Evolutionary conservation across 805 yeast genomes (phyloP).

Genomic region (Nakazawaea sp.): DNA sequence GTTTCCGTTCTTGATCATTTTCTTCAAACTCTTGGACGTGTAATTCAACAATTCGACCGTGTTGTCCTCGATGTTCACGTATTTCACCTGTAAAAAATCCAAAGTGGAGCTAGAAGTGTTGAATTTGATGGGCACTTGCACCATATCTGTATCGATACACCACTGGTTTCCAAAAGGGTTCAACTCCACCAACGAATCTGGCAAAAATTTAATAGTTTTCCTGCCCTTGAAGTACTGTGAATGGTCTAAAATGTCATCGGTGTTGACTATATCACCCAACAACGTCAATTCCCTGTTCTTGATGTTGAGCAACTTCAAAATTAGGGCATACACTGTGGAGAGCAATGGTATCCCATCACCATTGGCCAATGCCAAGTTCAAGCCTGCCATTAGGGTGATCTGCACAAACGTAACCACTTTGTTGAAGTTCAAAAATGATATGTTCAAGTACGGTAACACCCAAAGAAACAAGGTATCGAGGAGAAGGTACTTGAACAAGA

Average conservation of each 20-base stretch:
- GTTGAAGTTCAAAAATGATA: slow-evolving; percentile 67
- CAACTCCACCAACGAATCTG: slow-evolving; percentile 81
- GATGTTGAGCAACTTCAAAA: slow-evolving; percentile 9
- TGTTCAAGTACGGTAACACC: slow-evolving; percentile 64
- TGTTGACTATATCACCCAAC: slow-evolving; percentile 24
- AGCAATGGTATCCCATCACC: slow-evolving; percentile 43
- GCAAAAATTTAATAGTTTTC: slow-evolving; percentile 79
- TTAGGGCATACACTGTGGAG: slow-evolving; percentile 13
- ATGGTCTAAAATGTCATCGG: slow-evolving; percentile 33
- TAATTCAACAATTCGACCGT: slow-evolving; percentile 41
- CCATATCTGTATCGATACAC: slow-evolving; percentile 41
- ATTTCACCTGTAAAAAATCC: slow-evolving; percentile 57
- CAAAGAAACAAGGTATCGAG: slow-evolving; percentile 69
- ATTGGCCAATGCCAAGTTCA: slow-evolving; percentile 50
- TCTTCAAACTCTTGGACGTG: slow-evolving; percentile 49
- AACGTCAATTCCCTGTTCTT: slow-evolving; percentile 26
- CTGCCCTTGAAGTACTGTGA: slow-evolving; percentile 75
- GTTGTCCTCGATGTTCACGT: slow-evolving; percentile 48
- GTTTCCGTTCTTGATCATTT: slow-evolving; percentile 14
- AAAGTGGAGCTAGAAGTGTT: slow-evolving; percentile 70
- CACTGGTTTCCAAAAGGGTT: slow-evolving; percentile 65
- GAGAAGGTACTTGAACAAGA: slow-evolving; percentile 62
- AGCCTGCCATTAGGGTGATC: slow-evolving; percentile 35
- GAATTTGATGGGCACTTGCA: slow-evolving; percentile 64
- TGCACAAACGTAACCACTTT: slow-evolving; percentile 47